A percentile compares a stretch with the other conserved stretches of the same genome.
Evolutionary conservation across 306 rosid genomes (phyloP).

Genomic region (Bauhinia variegata): DNA sequence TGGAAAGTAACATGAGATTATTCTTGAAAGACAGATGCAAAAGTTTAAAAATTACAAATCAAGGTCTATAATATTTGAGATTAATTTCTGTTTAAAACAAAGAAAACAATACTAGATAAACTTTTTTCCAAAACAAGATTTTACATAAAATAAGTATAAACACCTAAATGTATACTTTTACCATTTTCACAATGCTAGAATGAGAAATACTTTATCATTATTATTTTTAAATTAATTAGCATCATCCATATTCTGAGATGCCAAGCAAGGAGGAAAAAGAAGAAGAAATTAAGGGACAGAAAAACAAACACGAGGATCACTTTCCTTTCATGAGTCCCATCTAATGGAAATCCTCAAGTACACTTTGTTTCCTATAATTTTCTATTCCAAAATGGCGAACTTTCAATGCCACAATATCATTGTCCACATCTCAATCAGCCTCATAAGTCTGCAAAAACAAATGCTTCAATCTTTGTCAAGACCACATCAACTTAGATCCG

Average conservation of each 20-base stretch:
- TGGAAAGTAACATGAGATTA: no score
- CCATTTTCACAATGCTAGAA: no score
- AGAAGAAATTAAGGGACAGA: no score
- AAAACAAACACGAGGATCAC: neutral
- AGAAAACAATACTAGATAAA: no score
- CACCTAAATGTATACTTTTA: no score
- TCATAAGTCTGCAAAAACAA: constrained; percentile 23
- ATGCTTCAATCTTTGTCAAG: constrained; percentile 30
- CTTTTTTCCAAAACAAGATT: no score
- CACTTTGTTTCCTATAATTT: neutral
- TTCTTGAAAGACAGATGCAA: no score
- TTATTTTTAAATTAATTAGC: neutral
- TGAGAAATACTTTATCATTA: neutral
- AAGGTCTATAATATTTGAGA: no score
- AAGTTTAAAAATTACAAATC: no score
- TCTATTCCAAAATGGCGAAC: constrained; percentile 13
- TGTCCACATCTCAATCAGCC: constrained; percentile 15
- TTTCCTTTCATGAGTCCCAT: neutral
- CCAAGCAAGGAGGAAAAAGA: no score
- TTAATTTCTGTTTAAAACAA: no score
- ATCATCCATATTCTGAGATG: neutral
- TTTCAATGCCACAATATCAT: constrained; percentile 24
- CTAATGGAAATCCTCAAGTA: constrained; percentile 8
- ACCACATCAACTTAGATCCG: constrained; percentile 37
- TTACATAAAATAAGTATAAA: no score